Evolutionary conservation across 1,284 basidiomycete genomes (phyloP).

Genomic region (Ustilago shanxiensis): DNA sequence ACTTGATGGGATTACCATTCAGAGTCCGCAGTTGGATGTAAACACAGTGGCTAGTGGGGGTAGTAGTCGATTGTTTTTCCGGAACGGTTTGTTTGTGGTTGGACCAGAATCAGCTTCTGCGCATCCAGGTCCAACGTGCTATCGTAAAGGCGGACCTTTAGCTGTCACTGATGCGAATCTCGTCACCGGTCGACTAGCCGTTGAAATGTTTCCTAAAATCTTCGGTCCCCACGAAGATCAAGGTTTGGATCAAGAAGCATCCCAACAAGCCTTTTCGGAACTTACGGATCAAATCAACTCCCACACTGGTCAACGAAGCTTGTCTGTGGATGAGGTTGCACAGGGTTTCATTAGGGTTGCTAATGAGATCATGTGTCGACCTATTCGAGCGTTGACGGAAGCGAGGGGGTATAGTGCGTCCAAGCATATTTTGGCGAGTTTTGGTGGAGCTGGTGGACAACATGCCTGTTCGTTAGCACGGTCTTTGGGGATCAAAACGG

Average conservation of each 20-base stretch:
- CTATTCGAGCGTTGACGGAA: constrained; percentile 91
- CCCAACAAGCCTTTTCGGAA: constrained; percentile 76
- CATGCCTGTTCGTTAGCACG: constrained; percentile 90
- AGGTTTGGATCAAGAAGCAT: constrained; percentile 78
- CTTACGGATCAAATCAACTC: constrained; percentile 79
- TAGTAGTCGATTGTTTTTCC: constrained; percentile 65
- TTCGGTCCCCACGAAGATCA: constrained; percentile 88
- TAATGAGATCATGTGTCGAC: constrained; percentile 80
- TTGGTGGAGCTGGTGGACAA: constrained; percentile 91
- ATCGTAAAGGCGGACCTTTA: constrained; percentile 68
- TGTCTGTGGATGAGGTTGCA: constrained; percentile 86
- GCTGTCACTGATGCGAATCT: constrained; percentile 69
- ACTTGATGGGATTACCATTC: constrained; percentile 88
- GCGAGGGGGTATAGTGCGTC: constrained; percentile 86
- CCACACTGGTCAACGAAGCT: constrained; percentile 67
- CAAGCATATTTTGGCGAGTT: constrained; percentile 89
- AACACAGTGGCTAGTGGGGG: constrained; percentile 69
- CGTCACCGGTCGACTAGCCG: constrained; percentile 64
- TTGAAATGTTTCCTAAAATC: constrained; percentile 80
- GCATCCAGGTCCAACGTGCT: constrained; percentile 68
- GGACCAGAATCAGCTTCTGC: constrained; percentile 68
- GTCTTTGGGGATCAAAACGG: constrained; percentile 83
- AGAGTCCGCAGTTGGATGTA: constrained; percentile 79
- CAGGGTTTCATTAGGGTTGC: constrained; percentile 76
- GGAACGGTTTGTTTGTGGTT: constrained; percentile 67